These are phyloP conservation scores for Auricularia auricula-judae DNA, from an alignment of 768 basidiomycete genomes.

Conservation along the genomic window DNA sequence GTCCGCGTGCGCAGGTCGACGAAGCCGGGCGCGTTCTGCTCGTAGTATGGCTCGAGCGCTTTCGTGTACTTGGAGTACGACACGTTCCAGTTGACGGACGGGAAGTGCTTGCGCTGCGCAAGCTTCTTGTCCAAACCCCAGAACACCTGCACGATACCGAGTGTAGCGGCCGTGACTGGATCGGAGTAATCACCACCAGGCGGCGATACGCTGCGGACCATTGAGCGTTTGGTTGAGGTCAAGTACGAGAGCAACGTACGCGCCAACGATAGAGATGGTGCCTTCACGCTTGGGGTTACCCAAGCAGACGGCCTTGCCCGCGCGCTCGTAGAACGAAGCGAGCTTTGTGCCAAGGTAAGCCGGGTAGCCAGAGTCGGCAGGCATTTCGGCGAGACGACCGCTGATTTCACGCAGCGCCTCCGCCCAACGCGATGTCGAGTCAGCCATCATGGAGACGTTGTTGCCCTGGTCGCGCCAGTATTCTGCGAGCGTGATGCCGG, in stretches of 20 bases:
- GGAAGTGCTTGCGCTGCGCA: conserved; percentile 98
- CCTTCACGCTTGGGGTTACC: conserved; percentile 83
- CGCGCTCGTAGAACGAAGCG: conserved; percentile 97
- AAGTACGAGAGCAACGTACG: conserved; percentile 41
- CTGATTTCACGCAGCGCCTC: conserved; percentile 99
- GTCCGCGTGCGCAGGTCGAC: conserved; percentile 84
- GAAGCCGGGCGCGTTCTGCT: conserved; percentile 85
- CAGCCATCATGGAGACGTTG: conserved; percentile 99
- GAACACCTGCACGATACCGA: conserved; percentile 98
- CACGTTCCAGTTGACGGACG: conserved; percentile 99
- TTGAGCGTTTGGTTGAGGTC: conserved; percentile 13
- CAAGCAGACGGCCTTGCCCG: conserved; percentile 88
- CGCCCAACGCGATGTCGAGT: conserved; percentile 98
- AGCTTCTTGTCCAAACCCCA: conserved; percentile 99
- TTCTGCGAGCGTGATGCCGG: conserved; percentile 96
- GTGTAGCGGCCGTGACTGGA: conserved; percentile 93
- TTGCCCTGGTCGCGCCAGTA: conserved; percentile 99
- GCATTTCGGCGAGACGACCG: conserved; percentile 98
- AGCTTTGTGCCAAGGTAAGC: conserved; percentile 94
- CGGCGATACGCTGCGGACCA: conserved; percentile 69
- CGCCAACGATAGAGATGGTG: conserved; percentile 97
- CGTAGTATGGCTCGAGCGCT: conserved; percentile 87
- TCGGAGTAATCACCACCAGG: conserved; percentile 99
- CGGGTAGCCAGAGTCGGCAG: conserved; percentile 98
- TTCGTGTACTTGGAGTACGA: conserved; percentile 99